These are phyloP conservation scores for Lolium perenne DNA, from an alignment of 176 grass and related monocot genomes.

Conservation along the genomic window DNA sequence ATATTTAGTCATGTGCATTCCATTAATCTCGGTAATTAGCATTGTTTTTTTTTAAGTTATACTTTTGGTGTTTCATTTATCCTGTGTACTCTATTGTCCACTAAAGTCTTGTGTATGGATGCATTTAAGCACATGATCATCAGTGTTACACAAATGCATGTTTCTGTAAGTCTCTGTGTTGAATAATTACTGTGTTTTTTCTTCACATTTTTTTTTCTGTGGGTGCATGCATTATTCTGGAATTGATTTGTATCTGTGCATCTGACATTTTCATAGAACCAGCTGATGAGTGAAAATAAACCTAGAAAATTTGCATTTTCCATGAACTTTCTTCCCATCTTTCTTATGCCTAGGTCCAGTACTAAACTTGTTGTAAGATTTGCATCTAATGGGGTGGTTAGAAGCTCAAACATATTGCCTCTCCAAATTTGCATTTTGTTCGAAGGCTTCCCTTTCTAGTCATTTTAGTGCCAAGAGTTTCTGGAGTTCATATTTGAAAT, in stretches of 20 bases:
- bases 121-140: constrained; percentile 19
- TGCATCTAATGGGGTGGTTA: neutral
- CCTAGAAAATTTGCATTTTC: neutral
- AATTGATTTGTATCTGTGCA: constrained; percentile 1
- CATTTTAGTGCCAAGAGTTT: constrained; percentile 20
- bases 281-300: constrained; percentile 12
- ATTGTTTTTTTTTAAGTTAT: neutral
- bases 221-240: constrained; percentile 7
- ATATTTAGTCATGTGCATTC: constrained; percentile 17
- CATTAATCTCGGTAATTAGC: neutral
- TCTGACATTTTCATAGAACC: constrained; percentile 14
- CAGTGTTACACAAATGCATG: constrained; percentile 24
- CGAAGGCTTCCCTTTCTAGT: neutral
- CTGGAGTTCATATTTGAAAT: constrained; percentile 8
- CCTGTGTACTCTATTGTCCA: neutral
- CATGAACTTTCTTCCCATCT: neutral
- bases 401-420: neutral
- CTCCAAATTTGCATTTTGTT: constrained; percentile 13
- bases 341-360: neutral
- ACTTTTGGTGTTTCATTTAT: constrained; percentile 16
- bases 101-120: neutral
- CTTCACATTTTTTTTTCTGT: neutral
- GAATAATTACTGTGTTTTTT: neutral
- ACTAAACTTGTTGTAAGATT: constrained; percentile 17
- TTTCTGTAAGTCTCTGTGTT: neutral